Conservation (phyloP, 164 flowering plant genomes). For the Sedum album region DNA sequence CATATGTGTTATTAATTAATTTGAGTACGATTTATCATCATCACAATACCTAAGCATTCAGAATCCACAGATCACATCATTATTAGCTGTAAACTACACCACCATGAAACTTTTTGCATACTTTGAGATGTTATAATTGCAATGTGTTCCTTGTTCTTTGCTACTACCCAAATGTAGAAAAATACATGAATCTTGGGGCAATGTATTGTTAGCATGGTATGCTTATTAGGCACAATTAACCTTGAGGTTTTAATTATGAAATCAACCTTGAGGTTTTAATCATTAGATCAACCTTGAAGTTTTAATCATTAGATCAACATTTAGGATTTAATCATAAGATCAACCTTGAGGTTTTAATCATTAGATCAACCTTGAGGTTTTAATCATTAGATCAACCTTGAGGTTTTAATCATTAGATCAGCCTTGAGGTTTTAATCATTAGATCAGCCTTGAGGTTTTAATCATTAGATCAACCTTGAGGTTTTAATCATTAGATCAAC, state of each 20-base stretch:
- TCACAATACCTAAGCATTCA: neutral
- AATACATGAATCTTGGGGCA: neutral
- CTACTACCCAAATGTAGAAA: neutral
- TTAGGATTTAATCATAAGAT: too few species aligned
- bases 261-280: too few species aligned
- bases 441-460: neutral
- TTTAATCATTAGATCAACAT: neutral
- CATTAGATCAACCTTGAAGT: neutral
- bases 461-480: neutral
- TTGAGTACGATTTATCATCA: neutral
- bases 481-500: neutral
- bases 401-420: neutral
- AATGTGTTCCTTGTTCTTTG: neutral
- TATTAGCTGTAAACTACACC: neutral
- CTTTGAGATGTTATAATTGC: neutral
- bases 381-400: neutral
- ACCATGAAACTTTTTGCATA: neutral
- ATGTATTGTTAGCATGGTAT: neutral
- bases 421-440: too few species aligned
- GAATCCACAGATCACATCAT: neutral
- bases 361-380: neutral
- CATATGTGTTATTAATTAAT: too few species aligned
- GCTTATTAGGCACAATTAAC: neutral
- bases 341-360: neutral
- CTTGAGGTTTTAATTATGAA: neutral